Percentiles rank a stretch among this genome's conserved stretches.
These are phyloP conservation scores for Chaetothyriales sp. DNA, from an alignment of 2,329 filamentous ascomycete genomes.

Conservation along the genomic window DNA sequence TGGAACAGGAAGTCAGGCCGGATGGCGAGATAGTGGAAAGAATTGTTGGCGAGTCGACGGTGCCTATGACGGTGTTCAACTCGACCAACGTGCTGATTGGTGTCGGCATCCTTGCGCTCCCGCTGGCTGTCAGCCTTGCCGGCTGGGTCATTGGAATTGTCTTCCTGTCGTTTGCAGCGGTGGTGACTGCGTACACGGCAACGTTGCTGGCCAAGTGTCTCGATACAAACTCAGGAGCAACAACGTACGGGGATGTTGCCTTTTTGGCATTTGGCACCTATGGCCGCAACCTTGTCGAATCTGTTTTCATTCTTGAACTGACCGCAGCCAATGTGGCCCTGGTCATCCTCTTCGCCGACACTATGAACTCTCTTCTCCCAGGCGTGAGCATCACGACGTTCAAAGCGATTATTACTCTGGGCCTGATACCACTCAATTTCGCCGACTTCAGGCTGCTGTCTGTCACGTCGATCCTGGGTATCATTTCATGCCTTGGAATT, in stretches of 20 bases:
- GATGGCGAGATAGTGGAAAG: constrained; percentile 64
- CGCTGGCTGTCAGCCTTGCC: constrained; percentile 72
- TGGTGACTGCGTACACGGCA: constrained; percentile 73
- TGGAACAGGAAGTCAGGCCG: constrained; percentile 14
- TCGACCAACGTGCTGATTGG: constrained; percentile 88
- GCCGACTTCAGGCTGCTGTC: constrained; percentile 71
- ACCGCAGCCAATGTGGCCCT: constrained; percentile 79
- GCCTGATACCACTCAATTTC: constrained; percentile 73
- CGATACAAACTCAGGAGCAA: constrained; percentile 68
- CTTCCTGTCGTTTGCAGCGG: constrained; percentile 60
- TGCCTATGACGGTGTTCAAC: constrained; percentile 93
- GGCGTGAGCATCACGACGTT: constrained; percentile 55
- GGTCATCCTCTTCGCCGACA: constrained; percentile 87
- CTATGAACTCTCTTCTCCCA: constrained; percentile 64
- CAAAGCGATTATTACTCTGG: constrained; percentile 70
- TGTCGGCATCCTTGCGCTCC: constrained; percentile 76
- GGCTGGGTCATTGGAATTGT: constrained; percentile 75
- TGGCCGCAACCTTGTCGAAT: constrained; percentile 66
- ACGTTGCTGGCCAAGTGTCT: constrained; percentile 76
- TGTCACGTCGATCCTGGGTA: constrained; percentile 85
- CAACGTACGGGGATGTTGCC: constrained; percentile 88
- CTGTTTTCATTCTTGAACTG: constrained; percentile 79
- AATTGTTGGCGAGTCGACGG: constrained; percentile 83
- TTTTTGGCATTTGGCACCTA: constrained; percentile 77
- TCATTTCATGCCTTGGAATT: constrained; percentile 77